A percentile compares a stretch with the other conserved stretches of the same genome.
Conservation (phyloP, 805 yeast genomes). For the Blastobotrys robertii region DNA sequence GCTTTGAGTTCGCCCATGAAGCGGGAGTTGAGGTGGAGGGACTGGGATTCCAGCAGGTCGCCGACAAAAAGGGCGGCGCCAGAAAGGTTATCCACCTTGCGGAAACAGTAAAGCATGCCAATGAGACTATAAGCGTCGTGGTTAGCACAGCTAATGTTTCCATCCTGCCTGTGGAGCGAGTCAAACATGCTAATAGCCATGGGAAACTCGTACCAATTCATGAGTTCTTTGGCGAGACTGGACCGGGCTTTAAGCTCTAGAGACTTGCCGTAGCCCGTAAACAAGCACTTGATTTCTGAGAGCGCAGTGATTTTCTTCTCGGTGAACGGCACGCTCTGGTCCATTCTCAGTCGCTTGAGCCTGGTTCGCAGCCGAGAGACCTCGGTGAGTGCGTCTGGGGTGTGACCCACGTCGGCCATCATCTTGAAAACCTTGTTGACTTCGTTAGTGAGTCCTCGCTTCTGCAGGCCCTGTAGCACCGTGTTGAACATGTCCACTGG, state of each 20-base stretch:
- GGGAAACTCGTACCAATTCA: slow-evolving; percentile 4
- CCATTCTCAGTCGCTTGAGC: neutral
- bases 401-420: slow-evolving; percentile 11
- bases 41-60: too few species aligned
- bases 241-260: slow-evolving; percentile 7
- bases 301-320: neutral
- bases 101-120: slow-evolving; percentile 6
- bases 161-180: slow-evolving; percentile 6
- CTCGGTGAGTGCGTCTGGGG: neutral
- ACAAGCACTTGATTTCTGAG: neutral
- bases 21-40: too few species aligned
- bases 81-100: slow-evolving; percentile 1
- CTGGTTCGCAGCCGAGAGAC: neutral
- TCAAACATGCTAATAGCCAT: slow-evolving; percentile 10
- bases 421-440: slow-evolving; percentile 4
- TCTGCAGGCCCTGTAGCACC: slow-evolving; percentile 9
- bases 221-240: slow-evolving; percentile 7
- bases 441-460: neutral
- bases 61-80: neutral
- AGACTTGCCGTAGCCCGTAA: neutral
- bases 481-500: slow-evolving; percentile 6
- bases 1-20: too few species aligned
- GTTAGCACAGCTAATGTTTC: slow-evolving; percentile 6
- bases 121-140: slow-evolving; percentile 13
- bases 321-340: slow-evolving; percentile 2